Base-by-base conservation (phyloP, 805 yeast species). In the Saturnispora sanitii region DNA sequence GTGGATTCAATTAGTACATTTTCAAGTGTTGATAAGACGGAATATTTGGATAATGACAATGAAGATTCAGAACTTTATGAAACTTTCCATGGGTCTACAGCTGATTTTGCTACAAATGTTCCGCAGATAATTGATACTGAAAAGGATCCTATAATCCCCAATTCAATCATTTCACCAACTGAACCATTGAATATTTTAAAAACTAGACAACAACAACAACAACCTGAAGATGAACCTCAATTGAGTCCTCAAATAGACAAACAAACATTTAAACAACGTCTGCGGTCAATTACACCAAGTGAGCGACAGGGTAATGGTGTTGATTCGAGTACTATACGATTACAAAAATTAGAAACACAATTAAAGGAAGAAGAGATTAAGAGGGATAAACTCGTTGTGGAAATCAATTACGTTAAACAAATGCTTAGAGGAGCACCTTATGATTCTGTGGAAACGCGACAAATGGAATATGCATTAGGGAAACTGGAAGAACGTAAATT, bases 331-430 rank as follows among this genome's bases (percentile, higher is more conserved):
- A 9, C 27, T 4, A 15, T 26, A 13, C 51, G 49, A 37, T 40
- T 59, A 21, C 38, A 34, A 4, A 45, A 49, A 17, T 30, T 57
- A 23, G 49, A 43, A 25, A 27, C 39, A 15, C 37, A 45, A 37
- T 36, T 51, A 17, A 48, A 49, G 12, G 42, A 49, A 13, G 27
- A 57, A 22, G 48, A 49, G 11, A 29, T 21, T 5, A 55, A 49
- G 34, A 50, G 54, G 26, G 42, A 18, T 43, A 61, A 61, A 43
- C 50, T 61, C 9, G 57, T 51, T 40, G 51, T 45, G 30, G 65
- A 61, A 43, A 45, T 60, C 7, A 47, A 47, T 15, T 60, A 58
- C 35, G 46, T 60, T 11, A 58, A 60, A 20, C 40, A 48, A 6
- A 44, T 60, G n/a, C n/a, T 45, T 4, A 2, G 13, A 11, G 39